Base-by-base conservation (phyloP, 192 early-diverging fungal genomes). In the Glomus cerebriforme region DNA sequence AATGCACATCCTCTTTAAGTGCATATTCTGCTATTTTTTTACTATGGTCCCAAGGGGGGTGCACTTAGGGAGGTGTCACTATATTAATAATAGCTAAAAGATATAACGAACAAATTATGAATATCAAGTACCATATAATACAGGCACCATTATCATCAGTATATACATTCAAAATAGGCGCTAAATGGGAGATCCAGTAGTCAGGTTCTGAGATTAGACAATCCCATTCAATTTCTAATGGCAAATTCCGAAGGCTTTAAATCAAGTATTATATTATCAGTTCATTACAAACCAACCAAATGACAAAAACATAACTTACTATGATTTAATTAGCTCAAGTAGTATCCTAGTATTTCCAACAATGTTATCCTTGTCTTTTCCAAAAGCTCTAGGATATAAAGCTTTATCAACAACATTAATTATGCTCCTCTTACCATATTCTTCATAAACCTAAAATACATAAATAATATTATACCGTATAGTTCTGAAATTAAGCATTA, bases 401-500 rank as follows among this genome's bases (percentile, higher is more conserved):
- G 15, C 3, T 59, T 59, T 24, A 59, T 8, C 10, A 59, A 59
- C 58, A 59, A 59, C 58, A 59, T 59, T 59, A 59, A 59, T 59
- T 24, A 4, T 15, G 15, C 10, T 59, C n/a, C 58, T 59, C n/a
- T n/a, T 59, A 59, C 58, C 58, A 59, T 59, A 8, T 59, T 59
- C 10, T 59, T 59, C 2, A 59, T 59, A 59, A 59, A 15, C 10
- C 58, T 59, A 59, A 24, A 3, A 59, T 59, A 59, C 58, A 59
- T 59, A 59, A 59, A 59, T 59, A 59, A 59, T 59, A 8, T 59
- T 59, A n/a, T n/a, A n/a, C n/a, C n/a, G n/a, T n/a, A n/a, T n/a
- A n/a, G n/a, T n/a, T n/a, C n/a, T n/a, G n/a, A n/a, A n/a, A n/a
- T n/a, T n/a, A n/a, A n/a, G n/a, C n/a, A n/a, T n/a, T n/a, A n/a